Percentiles rank a stretch among this genome's conserved stretches.
Conservation (phyloP, 2,329 filamentous ascomycete genomes). For the Rutstroemia sp. region DNA sequence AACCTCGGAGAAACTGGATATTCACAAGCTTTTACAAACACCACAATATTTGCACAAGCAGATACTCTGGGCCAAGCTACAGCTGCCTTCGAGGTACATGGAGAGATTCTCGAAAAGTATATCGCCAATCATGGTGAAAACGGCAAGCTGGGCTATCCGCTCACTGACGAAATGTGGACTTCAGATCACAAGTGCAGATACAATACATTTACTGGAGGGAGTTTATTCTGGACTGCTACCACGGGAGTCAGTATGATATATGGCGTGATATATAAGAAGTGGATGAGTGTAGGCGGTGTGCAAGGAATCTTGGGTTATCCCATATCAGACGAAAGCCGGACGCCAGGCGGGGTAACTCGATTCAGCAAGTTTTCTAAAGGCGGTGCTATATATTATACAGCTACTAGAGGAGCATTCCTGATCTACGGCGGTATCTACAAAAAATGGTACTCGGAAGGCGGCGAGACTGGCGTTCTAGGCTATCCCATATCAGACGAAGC, state of each 20-base stretch:
- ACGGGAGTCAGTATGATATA: background rate
- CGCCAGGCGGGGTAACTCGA: background rate
- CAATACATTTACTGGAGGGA: background rate
- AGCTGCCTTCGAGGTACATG: constrained; percentile 1
- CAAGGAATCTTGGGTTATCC: constrained; percentile 1
- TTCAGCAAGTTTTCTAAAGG: constrained; percentile 1
- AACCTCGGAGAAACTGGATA: background rate
- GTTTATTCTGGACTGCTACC: constrained; percentile 1
- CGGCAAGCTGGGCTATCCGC: background rate
- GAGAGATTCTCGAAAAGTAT: constrained; percentile 3
- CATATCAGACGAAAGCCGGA: constrained; percentile 1
- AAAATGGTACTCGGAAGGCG: constrained; percentile 1
- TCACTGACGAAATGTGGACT: background rate
- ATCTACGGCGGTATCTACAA: constrained; percentile 6
- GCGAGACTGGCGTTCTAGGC: background rate
- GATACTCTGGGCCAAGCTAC: constrained; percentile 1
- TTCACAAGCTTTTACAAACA: background rate
- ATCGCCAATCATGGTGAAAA: background rate
- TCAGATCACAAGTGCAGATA: background rate
- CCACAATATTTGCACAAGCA: constrained; percentile 3
- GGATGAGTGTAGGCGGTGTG: background rate
- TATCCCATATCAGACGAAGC: constrained; percentile 4
- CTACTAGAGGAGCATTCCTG: constrained; percentile 1
- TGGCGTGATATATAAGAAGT: background rate
- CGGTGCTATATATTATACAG: constrained; percentile 3